Conservation (phyloP, 2,329 filamentous ascomycete species). For the Scleromitrula shiraiana region DNA sequence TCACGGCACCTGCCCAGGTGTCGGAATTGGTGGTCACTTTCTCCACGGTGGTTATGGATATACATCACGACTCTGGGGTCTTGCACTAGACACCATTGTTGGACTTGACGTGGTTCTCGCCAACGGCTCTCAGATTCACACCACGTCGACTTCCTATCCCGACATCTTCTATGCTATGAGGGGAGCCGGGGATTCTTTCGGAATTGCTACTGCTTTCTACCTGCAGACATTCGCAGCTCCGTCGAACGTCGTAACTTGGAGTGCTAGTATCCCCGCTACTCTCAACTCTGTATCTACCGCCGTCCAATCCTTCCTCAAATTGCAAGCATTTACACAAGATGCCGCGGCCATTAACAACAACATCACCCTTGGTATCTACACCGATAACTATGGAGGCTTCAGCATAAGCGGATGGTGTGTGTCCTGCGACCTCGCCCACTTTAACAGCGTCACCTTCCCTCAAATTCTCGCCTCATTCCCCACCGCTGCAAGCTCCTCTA, state of each 20-base stretch:
- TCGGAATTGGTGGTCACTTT: constrained; percentile 39
- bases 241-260: constrained; percentile 19
- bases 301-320: constrained; percentile 4
- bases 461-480: constrained; percentile 32
- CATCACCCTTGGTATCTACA: constrained; percentile 34
- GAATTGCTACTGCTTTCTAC: constrained; percentile 28
- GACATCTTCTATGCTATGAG: constrained; percentile 30
- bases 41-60: constrained; percentile 40
- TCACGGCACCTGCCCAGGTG: constrained; percentile 38
- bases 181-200: constrained; percentile 31
- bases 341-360: constrained; percentile 29
- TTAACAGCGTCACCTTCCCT: constrained; percentile 31
- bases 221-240: constrained; percentile 32
- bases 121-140: constrained; percentile 24
- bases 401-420: constrained; percentile 34
- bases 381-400: constrained; percentile 31
- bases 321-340: constrained; percentile 3
- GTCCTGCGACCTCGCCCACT: constrained; percentile 29
- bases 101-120: constrained; percentile 40
- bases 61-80: constrained; percentile 40
- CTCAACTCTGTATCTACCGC: constrained; percentile 13
- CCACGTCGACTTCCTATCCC: constrained; percentile 19
- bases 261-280: constrained; percentile 9
- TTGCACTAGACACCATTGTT: constrained; percentile 42
- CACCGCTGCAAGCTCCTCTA: constrained; percentile 16